Conservation (phyloP, 1,284 basidiomycete species). For the Irpex sp. region DNA sequence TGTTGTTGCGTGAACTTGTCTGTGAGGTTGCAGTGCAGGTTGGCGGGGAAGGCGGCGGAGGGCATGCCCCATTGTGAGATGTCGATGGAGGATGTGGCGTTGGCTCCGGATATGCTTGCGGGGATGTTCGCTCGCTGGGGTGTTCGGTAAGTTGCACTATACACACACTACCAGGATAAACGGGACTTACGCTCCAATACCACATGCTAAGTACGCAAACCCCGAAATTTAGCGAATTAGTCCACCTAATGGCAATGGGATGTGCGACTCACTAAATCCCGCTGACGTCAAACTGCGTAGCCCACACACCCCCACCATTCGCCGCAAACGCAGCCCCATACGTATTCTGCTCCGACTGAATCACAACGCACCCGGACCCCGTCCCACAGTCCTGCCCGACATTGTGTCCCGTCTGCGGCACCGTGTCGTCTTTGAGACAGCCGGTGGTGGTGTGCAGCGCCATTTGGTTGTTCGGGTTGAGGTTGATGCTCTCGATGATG, state of each 20-base stretch:
- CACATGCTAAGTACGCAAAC: constrained; percentile 43
- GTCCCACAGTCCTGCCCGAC: constrained; percentile 43
- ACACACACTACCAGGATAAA: background rate
- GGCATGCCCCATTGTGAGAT: constrained; percentile 51
- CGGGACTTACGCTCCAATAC: constrained; percentile 67
- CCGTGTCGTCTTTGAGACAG: constrained; percentile 26
- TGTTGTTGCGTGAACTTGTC: constrained; percentile 50
- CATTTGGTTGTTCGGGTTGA: constrained; percentile 48
- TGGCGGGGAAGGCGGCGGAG: constrained; percentile 44
- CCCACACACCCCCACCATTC: constrained; percentile 73
- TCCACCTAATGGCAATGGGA: constrained; percentile 13
- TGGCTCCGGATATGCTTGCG: constrained; percentile 34
- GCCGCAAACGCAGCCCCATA: constrained; percentile 56
- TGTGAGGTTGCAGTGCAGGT: constrained; percentile 39
- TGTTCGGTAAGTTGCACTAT: constrained; percentile 4
- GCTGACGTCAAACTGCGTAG: constrained; percentile 60
- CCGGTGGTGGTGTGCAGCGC: constrained; percentile 49
- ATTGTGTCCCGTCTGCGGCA: constrained; percentile 25
- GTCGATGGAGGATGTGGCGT: constrained; percentile 43
- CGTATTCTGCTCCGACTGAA: constrained; percentile 54
- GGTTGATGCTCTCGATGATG: constrained; percentile 41
- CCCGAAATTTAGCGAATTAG: background rate
- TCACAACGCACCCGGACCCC: constrained; percentile 60
- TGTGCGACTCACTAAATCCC: constrained; percentile 52
- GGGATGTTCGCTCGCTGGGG: constrained; percentile 40